Evolutionary conservation across 306 rosid species (phyloP), one percentile per base, ranked within the genome.

Genomic region (Astragalus membranaceus): DNA sequence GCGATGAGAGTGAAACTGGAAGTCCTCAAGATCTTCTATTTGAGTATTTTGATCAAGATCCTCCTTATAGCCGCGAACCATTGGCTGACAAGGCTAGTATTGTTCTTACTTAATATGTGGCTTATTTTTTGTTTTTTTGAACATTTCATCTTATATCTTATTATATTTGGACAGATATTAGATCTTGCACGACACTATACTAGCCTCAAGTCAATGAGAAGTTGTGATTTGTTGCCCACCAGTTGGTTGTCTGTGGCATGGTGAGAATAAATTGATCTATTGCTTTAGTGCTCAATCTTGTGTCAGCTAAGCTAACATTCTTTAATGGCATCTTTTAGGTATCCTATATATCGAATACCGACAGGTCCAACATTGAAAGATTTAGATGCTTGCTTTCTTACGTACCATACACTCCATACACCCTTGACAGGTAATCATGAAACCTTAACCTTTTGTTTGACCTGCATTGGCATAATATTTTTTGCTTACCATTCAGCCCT

Each of bases 201-300:
- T 44, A 78, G 83, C 62, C 75, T 93, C 79, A 90, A 80, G 82
- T 82, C 97, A 0, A 50, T 90, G 62, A 81, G 92, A 87, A 93
- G 98, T 78, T 90, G 96, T 78, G 98, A 93, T 78, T 74, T 93
- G 75, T 77, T 82, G 80, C 80, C 90, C 37, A 42, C 86, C 15
- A 93, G 98, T 84, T 93, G 98, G 98, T 78, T 93, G 75, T 88
- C 94, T 59, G 97, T 90, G 50, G 98, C 97, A 39, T 93, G 98
- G 98, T 93, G 78, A 70, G 79, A 54, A 36, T 58, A 53, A 70
- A 57, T 66, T 47, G 55, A 79, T 70, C 16, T 70, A 26, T 47
- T 63, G 47, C 29, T 68, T 10, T 49, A 48, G 32, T 42, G n/a
- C 39, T 77, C 59, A 52, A 54, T 78, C 33, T 58, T 66, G 15